Conservation (phyloP, 2,329 filamentous ascomycete genomes). For the Eutypa lata region DNA sequence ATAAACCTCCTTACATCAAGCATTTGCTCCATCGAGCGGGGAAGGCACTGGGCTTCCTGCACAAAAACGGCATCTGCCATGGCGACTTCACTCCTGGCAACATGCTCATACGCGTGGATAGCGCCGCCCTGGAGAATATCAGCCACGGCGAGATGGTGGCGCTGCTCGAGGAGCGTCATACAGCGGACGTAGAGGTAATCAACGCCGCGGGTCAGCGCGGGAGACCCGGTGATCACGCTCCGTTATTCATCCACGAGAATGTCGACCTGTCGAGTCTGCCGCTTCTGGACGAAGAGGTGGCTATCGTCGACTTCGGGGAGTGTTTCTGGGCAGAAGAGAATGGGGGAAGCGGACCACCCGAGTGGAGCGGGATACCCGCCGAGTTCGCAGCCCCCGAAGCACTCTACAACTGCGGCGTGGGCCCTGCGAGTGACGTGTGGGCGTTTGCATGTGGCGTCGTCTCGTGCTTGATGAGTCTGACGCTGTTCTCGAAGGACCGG, state of each 20-base stretch:
- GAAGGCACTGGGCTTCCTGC: neutral
- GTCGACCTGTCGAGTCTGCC: neutral
- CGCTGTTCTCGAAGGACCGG: neutral
- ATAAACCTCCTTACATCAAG: neutral
- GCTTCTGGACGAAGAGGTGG: neutral
- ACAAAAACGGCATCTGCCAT: slow-evolving; percentile 3
- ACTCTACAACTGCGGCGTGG: neutral
- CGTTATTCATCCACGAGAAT: neutral
- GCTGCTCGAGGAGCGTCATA: neutral
- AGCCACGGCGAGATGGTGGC: neutral
- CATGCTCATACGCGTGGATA: neutral
- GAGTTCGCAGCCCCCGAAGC: slow-evolving; percentile 3
- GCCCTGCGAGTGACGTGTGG: slow-evolving; percentile 1
- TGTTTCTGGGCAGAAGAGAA: neutral
- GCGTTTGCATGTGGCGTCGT: slow-evolving; percentile 2
- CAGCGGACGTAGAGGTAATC: too few species aligned
- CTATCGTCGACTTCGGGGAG: slow-evolving; percentile 4
- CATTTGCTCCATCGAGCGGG: neutral
- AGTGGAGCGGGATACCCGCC: neutral
- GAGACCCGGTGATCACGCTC: neutral
- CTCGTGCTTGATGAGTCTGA: neutral
- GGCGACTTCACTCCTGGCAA: slow-evolving; percentile 3
- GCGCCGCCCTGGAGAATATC: neutral
- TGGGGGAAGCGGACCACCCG: neutral
- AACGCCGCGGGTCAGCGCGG: too few species aligned